phyloP scores from a whole-genome alignment of 2,329 filamentous ascomycete species.

The Phialocephala subalpina region DNA sequence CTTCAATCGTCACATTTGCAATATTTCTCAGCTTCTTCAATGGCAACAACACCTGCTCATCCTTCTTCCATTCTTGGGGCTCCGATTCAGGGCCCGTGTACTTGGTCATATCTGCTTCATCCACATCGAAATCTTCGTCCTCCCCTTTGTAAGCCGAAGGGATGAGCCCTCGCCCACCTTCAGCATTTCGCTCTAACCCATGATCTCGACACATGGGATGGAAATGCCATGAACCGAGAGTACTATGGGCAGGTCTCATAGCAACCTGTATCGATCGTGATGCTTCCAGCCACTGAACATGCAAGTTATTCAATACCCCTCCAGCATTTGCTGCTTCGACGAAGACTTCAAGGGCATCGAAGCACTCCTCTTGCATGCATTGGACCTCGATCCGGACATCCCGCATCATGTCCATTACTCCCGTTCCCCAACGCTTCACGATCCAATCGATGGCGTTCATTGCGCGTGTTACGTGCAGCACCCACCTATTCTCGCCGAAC shows the following conservation, averaged over 20 bases:
- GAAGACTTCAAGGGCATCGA: conserved; percentile 5
- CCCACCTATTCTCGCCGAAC: conserved; percentile 11
- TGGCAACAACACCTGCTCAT: conserved; percentile 4
- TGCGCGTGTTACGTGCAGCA: not conserved
- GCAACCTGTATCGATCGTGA: conserved; percentile 1
- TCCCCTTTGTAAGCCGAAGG: not conserved
- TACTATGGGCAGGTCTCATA: not conserved
- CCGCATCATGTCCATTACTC: conserved; percentile 1
- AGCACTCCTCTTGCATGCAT: not conserved
- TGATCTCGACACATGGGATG: not conserved
- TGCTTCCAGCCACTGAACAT: not conserved
- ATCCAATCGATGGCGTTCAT: conserved; percentile 5
- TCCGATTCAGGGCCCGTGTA: not conserved
- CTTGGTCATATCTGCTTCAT: not conserved
- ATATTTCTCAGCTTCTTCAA: not conserved
- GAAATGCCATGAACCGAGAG: not conserved
- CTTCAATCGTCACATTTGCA: not conserved
- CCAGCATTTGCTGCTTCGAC: not conserved
- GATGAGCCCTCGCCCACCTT: not conserved
- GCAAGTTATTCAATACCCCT: not conserved
- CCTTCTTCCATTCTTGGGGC: not conserved
- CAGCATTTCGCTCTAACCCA: not conserved
- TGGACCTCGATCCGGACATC: conserved; percentile 8
- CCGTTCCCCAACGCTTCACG: conserved; percentile 6
- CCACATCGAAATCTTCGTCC: not conserved